Evolutionary conservation across 2,329 filamentous ascomycete genomes (phyloP).

Genomic region (Alternaria sp.): DNA sequence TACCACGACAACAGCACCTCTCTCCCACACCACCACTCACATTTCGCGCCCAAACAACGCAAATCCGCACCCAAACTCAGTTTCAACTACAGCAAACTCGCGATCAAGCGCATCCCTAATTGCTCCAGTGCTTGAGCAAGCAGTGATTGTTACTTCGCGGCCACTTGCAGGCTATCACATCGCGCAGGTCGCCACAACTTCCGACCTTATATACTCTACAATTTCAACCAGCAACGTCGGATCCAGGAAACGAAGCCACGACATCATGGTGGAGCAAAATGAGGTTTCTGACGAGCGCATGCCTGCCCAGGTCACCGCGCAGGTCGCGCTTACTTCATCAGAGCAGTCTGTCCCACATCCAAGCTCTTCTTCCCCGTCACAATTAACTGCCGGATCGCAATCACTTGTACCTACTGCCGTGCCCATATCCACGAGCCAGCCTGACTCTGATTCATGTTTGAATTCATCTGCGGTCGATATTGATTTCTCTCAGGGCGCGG

Average conservation of each 20-base stretch:
- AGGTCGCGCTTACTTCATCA: conserved; percentile 11
- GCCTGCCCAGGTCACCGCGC: background rate
- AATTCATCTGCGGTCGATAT: background rate
- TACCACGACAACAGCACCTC: background rate
- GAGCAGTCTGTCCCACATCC: background rate
- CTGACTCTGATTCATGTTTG: background rate
- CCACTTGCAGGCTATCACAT: background rate
- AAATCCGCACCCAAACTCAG: background rate
- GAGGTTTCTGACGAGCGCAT: background rate
- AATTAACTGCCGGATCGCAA: background rate
- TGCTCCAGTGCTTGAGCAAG: conserved; percentile 2
- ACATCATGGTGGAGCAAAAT: background rate
- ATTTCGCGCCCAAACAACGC: background rate
- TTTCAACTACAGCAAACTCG: background rate
- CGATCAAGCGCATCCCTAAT: background rate
- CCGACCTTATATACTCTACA: background rate
- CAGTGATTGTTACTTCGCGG: conserved; percentile 6
- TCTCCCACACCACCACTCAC: background rate
- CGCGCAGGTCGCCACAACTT: background rate
- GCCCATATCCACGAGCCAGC: background rate
- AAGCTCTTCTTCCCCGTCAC: background rate
- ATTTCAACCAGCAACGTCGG: background rate
- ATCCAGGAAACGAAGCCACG: background rate
- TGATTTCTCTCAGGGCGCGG: background rate
- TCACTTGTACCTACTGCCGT: background rate